Evolutionary conservation across 2,329 filamentous ascomycete species (phyloP), one percentile per base, ranked within the genome.

Genomic region (Tolypocladium guangdongense): DNA sequence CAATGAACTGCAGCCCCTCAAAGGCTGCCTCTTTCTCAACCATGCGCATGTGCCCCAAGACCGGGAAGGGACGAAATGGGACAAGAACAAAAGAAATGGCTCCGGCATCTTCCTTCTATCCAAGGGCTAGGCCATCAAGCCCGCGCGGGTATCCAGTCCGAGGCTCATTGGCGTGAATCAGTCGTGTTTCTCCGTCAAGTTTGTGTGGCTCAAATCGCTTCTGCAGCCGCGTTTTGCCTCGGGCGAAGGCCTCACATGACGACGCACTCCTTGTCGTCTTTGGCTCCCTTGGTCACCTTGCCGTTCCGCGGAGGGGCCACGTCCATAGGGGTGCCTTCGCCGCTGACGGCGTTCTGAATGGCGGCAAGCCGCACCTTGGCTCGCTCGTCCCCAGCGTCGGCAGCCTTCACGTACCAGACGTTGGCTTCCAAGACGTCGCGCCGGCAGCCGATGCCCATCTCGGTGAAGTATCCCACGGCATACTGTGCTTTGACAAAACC

Each of bases 401-500:
- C 92, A 6, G 93, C 93, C 69, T 88, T 89, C 60, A 99, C 92
- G 67, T 99, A 99, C 92, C 91, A 97, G 35, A 96, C 88, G 64
- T 99, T 99, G 60, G 93, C 92, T 69, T 96, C 91, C 45, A 99
- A 80, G n/a, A 92, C 84, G 67, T 99, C 93, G 49, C 90, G 84
- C 38, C 90, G 87, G 68, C 90, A 96, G 50, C 93, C 93, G 62
- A 99, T 96, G 57, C 93, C 93, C 88, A 95, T 96, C 69, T 99
- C 93, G 6, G 91, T 96, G 68, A 99, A 99, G 71, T 96, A 97
- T 46, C 90, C 93, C 24, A 96, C 83, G 0, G 93, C 90, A 63
- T 97, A 99, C 67, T 96, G 84, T n/a, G 93, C 93, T 62, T 83
- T 83, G 57, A 80, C 77, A 56, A 76, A 80, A 50, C 82, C 86